Evolutionary conservation across 2,329 filamentous ascomycete species (phyloP).

Genomic region (Sporothrix pallida): DNA sequence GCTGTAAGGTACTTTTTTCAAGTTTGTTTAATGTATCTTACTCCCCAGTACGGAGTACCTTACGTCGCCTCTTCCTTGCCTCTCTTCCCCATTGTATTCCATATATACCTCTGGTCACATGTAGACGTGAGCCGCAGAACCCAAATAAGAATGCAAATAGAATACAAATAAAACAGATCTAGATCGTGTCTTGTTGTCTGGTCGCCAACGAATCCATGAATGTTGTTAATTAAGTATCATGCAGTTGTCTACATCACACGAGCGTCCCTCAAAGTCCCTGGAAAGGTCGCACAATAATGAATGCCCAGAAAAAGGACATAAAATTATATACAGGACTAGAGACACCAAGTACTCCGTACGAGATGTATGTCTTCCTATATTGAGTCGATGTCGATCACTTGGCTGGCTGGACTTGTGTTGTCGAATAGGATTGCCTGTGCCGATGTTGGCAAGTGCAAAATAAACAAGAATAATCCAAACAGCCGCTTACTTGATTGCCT

Average conservation of each 20-base stretch:
- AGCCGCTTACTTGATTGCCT: background rate
- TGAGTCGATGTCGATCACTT: background rate
- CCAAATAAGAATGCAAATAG: no score
- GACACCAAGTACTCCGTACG: background rate
- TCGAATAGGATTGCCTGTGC: background rate
- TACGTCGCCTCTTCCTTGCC: background rate
- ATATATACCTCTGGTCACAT: background rate
- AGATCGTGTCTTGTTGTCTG: background rate
- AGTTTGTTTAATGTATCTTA: background rate
- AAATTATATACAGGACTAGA: no score
- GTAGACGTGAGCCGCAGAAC: background rate
- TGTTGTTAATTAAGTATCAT: slow-evolving; percentile 11
- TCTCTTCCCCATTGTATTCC: background rate
- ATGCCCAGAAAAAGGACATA: background rate
- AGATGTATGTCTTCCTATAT: background rate
- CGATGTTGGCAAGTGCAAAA: background rate
- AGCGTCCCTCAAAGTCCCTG: background rate
- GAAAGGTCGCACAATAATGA: background rate
- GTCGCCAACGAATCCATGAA: background rate
- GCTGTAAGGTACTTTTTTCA: background rate
- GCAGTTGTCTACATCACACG: background rate
- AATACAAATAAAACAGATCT: background rate
- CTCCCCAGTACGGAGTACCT: no score
- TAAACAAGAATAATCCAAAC: background rate
- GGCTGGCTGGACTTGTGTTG: background rate